A percentile compares a stretch with the other conserved stretches of the same genome.
Conservation (phyloP, 2,329 filamentous ascomycete species). For the Aspergillus brasiliensis region DNA sequence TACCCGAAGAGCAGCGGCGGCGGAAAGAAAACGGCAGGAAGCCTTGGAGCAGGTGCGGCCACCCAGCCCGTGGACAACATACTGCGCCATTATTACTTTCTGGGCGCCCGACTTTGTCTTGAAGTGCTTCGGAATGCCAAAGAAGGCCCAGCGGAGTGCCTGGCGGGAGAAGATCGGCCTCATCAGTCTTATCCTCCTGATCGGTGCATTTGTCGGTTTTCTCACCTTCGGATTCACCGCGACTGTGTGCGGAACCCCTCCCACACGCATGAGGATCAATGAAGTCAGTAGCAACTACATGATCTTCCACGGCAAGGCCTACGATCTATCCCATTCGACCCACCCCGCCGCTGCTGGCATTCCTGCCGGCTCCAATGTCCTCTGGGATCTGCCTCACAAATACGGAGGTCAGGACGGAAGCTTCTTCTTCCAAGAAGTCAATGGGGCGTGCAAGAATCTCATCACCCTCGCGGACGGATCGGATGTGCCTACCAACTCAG, state of each 20-base stretch:
- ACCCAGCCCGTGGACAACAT: constrained; percentile 90
- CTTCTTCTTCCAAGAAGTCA: constrained; percentile 98
- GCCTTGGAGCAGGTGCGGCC: constrained; percentile 68
- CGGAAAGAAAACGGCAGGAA: constrained; percentile 63
- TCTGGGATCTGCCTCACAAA: constrained; percentile 81
- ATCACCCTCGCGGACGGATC: constrained; percentile 73
- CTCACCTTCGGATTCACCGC: constrained; percentile 95
- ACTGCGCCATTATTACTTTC: constrained; percentile 91
- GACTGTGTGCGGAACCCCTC: constrained; percentile 76
- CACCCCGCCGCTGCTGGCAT: constrained; percentile 84
- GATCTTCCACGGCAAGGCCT: constrained; percentile 94
- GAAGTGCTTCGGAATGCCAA: constrained; percentile 79
- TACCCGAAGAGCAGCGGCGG: constrained; percentile 58
- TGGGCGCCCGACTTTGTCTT: constrained; percentile 88
- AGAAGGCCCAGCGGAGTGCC: constrained; percentile 83
- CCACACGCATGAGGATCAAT: constrained; percentile 76
- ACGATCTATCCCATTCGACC: constrained; percentile 73
- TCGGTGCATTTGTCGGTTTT: constrained; percentile 89
- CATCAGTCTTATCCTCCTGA: constrained; percentile 86
- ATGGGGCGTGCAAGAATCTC: constrained; percentile 89
- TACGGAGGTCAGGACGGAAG: constrained; percentile 90
- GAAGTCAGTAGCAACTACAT: constrained; percentile 80
- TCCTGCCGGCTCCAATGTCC: constrained; percentile 71
- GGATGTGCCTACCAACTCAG: constrained; percentile 73
- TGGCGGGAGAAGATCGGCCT: constrained; percentile 99